Conservation (phyloP, 306 rosid genomes). For the Echinosophora koreensis region DNA sequence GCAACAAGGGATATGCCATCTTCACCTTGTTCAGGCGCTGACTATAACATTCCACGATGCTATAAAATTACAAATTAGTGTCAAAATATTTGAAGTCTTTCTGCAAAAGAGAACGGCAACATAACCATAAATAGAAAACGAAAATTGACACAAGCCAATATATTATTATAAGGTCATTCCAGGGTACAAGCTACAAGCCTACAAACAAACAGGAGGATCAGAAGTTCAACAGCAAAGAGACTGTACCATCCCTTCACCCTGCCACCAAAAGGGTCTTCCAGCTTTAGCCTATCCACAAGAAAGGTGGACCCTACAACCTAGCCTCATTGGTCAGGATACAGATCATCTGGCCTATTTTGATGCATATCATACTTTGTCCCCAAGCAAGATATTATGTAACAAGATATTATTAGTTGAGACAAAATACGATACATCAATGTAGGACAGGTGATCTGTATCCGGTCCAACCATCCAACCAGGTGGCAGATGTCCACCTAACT, state of each 20-base stretch:
- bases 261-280: not conserved
- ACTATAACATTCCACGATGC: not conserved
- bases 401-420: too few relatives aligned
- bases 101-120: not conserved
- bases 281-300: constrained; percentile 7
- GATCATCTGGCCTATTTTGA: too few relatives aligned
- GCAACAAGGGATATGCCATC: too few relatives aligned
- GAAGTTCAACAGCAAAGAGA: not conserved
- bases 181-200: constrained; percentile 22
- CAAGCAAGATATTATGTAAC: too few relatives aligned
- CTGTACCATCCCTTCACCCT: not conserved
- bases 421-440: too few relatives aligned
- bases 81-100: not conserved
- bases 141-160: constrained; percentile 21
- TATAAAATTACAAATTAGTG: constrained; percentile 6
- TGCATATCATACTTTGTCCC: too few relatives aligned
- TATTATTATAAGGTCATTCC: not conserved
- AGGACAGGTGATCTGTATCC: too few relatives aligned
- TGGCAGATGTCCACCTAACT: constrained; percentile 75
- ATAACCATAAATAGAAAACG: constrained; percentile 18
- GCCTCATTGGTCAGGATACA: not conserved
- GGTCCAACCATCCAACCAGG: constrained; percentile 41
- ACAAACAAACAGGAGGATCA: not conserved
- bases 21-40: constrained; percentile 25
- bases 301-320: constrained; percentile 79